phyloP scores from a whole-genome alignment of 192 early-diverging fungal species.

The Glomus cerebriforme region DNA sequence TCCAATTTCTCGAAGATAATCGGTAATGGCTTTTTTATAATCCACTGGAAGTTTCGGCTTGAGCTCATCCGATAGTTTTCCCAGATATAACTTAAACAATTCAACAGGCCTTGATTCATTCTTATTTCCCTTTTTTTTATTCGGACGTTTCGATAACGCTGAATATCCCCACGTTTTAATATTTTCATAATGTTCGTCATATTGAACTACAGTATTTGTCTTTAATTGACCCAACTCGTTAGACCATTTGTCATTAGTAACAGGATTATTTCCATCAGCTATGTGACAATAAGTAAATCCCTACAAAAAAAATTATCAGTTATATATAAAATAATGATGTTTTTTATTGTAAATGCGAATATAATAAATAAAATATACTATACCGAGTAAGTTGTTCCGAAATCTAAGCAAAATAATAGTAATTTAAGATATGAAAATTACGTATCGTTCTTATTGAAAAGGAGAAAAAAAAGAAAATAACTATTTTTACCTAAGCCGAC shows the following conservation, averaged over 20 bases:
- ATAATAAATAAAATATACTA: not conserved
- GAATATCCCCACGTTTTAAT: not conserved
- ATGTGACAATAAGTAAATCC: not conserved
- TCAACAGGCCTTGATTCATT: too few relatives aligned
- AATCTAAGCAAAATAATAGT: not conserved
- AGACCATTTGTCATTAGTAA: not conserved
- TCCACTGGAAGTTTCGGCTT: too few relatives aligned
- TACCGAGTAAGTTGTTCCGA: not conserved
- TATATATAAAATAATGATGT: too few relatives aligned
- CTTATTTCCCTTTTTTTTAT: not conserved
- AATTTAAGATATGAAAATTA: too few relatives aligned
- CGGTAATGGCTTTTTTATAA: too few relatives aligned
- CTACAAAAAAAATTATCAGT: too few relatives aligned
- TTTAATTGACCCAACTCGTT: not conserved
- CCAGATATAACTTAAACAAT: too few relatives aligned
- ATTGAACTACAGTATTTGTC: not conserved
- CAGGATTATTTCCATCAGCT: not conserved
- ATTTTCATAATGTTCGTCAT: not conserved
- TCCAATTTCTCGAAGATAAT: too few relatives aligned
- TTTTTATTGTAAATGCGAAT: not conserved
- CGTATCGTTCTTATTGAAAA: too few relatives aligned
- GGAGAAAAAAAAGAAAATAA: too few relatives aligned
- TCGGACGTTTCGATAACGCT: not conserved
- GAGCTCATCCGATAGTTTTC: too few relatives aligned
- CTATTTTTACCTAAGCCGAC: too few relatives aligned